Evolutionary conservation across 306 rosid genomes (phyloP).

Genomic region (Dalbergia cultrata): DNA sequence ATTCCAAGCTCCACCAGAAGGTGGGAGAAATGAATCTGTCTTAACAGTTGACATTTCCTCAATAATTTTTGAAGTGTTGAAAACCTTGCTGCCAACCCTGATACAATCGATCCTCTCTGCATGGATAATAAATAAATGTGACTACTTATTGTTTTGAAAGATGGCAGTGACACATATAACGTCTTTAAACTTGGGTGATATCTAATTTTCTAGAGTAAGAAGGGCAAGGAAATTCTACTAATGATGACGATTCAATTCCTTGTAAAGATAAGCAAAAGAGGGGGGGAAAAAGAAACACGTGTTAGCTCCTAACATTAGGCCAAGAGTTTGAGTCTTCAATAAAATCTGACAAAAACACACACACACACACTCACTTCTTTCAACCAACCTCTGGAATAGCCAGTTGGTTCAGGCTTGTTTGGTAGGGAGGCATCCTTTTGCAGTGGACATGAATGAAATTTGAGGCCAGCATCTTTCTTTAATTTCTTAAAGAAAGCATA

Average conservation of each 20-base stretch:
- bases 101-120: constrained; percentile 54
- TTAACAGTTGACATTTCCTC: constrained; percentile 49
- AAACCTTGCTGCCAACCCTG: constrained; percentile 30
- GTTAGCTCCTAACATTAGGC: neutral
- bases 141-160: neutral
- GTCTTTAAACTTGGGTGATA: neutral
- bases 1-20: constrained; percentile 48
- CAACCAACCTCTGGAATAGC: constrained; percentile 58
- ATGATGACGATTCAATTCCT: neutral
- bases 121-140: constrained; percentile 38
- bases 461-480: constrained; percentile 63
- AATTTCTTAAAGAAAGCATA: constrained; percentile 82
- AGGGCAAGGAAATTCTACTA: constrained; percentile 6
- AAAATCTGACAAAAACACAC: constrained; percentile 1
- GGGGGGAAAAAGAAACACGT: neutral
- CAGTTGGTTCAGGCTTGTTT: constrained; percentile 44
- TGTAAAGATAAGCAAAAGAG: neutral
- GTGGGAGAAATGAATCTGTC: constrained; percentile 48
- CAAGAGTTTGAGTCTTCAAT: neutral
- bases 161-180: neutral
- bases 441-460: constrained; percentile 38
- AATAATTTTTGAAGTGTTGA: constrained; percentile 45
- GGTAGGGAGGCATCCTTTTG: constrained; percentile 43
- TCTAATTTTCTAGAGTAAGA: neutral
- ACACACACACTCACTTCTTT: constrained; percentile 13